Conservation (phyloP, 805 yeast genomes). For the Wickerhamiella azyma region DNA sequence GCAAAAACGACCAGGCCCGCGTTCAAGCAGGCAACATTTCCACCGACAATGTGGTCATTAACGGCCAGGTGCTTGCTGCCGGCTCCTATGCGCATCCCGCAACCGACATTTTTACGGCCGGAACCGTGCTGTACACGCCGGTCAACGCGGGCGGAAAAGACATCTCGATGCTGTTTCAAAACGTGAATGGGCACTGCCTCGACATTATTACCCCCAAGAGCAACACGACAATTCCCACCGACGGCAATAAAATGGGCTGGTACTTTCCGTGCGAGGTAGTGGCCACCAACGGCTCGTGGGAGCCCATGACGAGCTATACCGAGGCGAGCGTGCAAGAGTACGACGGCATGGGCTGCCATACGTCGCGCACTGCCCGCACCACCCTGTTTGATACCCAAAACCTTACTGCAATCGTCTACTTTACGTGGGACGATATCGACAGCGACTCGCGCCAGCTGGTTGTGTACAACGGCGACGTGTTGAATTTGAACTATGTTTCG, state of each 20-base stretch:
- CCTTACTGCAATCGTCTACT: constrained; percentile 64
- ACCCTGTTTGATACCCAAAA: constrained; percentile 40
- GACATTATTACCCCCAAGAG: constrained; percentile 57
- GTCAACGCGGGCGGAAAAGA: constrained; percentile 54
- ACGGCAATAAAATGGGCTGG: constrained; percentile 60
- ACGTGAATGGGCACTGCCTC: constrained; percentile 84
- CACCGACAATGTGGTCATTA: constrained; percentile 52
- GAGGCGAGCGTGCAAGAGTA: constrained; percentile 33
- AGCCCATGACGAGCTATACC: constrained; percentile 39
- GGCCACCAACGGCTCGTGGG: constrained; percentile 42
- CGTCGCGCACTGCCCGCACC: constrained; percentile 52
- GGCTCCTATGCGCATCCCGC: constrained; percentile 61
- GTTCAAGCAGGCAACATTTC: constrained; percentile 47
- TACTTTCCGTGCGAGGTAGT: constrained; percentile 84
- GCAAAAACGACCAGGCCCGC: constrained; percentile 37
- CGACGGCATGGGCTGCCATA: constrained; percentile 85
- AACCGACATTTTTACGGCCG: constrained; percentile 58
- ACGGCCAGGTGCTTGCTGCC: constrained; percentile 69
- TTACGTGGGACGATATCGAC: constrained; percentile 77
- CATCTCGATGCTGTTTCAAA: constrained; percentile 63
- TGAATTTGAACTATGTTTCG: constrained; percentile 62
- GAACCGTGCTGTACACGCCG: constrained; percentile 73
- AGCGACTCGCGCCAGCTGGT: constrained; percentile 61
- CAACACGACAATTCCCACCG: constrained; percentile 57
- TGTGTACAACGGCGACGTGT: constrained; percentile 79